Evolutionary conservation across 2,329 filamentous ascomycete species (phyloP).

Genomic region (Colletotrichum truncatum): DNA sequence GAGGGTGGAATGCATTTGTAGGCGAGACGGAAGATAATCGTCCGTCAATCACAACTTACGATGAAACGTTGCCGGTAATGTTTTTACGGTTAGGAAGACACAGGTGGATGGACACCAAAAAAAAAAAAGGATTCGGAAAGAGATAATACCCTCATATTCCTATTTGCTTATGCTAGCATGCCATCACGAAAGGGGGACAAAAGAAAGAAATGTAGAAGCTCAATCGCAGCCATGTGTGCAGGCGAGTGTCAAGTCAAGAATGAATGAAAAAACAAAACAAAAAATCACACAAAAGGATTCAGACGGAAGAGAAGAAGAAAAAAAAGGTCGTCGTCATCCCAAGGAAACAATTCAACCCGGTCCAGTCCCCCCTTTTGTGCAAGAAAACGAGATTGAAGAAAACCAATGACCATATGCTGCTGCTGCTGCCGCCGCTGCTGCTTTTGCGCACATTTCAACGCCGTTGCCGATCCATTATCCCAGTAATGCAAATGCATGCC

Average conservation of each 20-base stretch:
- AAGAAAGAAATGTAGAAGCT: background rate
- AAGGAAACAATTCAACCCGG: background rate
- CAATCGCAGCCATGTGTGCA: background rate
- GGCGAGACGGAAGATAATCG: conserved; percentile 25
- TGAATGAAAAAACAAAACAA: background rate
- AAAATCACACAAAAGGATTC: background rate
- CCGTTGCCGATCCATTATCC: conserved; percentile 12
- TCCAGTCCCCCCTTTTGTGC: conserved; percentile 2
- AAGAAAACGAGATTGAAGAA: background rate
- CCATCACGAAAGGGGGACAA: conserved; percentile 22
- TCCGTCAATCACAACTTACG: background rate
- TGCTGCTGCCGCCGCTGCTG: too few relatives aligned
- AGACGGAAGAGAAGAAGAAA: conserved; percentile 21
- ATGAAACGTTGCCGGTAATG: background rate
- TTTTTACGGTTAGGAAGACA: background rate
- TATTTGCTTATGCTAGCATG: conserved; percentile 30
- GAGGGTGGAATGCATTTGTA: conserved; percentile 72
- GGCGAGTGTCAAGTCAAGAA: background rate
- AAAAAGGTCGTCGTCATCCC: conserved; percentile 18
- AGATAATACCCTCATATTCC: conserved; percentile 24
- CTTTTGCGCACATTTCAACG: conserved; percentile 23
- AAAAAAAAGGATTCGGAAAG: background rate
- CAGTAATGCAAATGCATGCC: conserved; percentile 23
- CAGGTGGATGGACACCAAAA: background rate
- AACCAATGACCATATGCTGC: conserved; percentile 13